These are phyloP conservation scores for Leccinum cinnamomeum DNA, from an alignment of 1,284 basidiomycete species.

Conservation along the genomic window DNA sequence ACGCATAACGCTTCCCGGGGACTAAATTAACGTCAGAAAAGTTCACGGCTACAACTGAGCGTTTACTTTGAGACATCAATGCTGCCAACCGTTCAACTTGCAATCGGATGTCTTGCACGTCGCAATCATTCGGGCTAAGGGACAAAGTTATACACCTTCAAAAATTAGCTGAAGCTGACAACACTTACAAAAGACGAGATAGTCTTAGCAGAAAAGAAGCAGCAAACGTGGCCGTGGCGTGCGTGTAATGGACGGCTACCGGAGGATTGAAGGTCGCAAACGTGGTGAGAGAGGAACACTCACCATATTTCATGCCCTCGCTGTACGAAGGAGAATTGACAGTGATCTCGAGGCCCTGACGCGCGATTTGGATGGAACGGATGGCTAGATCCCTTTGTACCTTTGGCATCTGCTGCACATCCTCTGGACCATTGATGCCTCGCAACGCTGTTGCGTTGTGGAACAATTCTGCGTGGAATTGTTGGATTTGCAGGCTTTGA, in stretches of 20 bases:
- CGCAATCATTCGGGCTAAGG: slow-evolving; percentile 76
- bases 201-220: slow-evolving; percentile 87
- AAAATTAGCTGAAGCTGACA: neutral
- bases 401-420: slow-evolving; percentile 72
- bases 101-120: slow-evolving; percentile 70
- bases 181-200: slow-evolving; percentile 77
- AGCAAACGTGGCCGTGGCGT: slow-evolving; percentile 90
- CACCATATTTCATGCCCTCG: slow-evolving; percentile 87
- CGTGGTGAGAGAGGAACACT: slow-evolving; percentile 19
- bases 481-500: slow-evolving; percentile 79
- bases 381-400: slow-evolving; percentile 69
- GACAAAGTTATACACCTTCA: slow-evolving; percentile 6
- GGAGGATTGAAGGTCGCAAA: slow-evolving; percentile 10
- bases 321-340: slow-evolving; percentile 79
- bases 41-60: slow-evolving; percentile 13
- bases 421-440: slow-evolving; percentile 74
- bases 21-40: slow-evolving; percentile 46
- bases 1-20: slow-evolving; percentile 85
- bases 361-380: slow-evolving; percentile 69
- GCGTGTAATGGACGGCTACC: slow-evolving; percentile 83
- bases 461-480: slow-evolving; percentile 75
- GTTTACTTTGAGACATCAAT: slow-evolving; percentile 74
- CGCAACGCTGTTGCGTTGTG: slow-evolving; percentile 77
- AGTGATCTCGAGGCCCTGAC: slow-evolving; percentile 69
- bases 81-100: slow-evolving; percentile 78